Evolutionary conservation across 1,139 yeast genomes (phyloP).

Genomic region (Blastobotrys illinoisensis): DNA sequence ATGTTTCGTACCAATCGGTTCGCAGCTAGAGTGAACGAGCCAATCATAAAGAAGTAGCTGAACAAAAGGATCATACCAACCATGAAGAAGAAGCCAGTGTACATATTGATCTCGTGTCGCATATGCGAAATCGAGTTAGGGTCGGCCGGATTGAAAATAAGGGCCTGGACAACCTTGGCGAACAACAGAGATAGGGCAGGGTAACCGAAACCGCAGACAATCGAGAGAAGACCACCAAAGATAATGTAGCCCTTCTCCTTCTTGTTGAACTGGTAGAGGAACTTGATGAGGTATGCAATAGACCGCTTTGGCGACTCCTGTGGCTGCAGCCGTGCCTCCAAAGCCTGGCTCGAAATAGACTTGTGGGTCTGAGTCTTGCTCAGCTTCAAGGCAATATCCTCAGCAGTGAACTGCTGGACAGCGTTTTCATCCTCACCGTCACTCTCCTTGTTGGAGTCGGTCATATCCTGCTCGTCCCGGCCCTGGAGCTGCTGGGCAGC

Average conservation of each 20-base stretch:
- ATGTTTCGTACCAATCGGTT: constrained; percentile 32
- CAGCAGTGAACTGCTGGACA: background rate
- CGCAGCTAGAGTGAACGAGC: constrained; percentile 27
- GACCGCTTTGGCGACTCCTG: constrained; percentile 11
- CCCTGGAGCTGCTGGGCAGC: constrained; percentile 20
- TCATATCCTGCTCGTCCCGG: constrained; percentile 28
- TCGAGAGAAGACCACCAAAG: constrained; percentile 31
- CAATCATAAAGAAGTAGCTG: constrained; percentile 29
- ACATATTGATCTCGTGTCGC: constrained; percentile 34
- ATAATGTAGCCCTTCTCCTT: constrained; percentile 27
- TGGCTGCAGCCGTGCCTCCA: constrained; percentile 5
- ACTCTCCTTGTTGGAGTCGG: constrained; percentile 9
- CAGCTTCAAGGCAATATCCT: constrained; percentile 6
- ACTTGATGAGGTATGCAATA: constrained; percentile 17
- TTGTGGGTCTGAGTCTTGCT: constrained; percentile 9
- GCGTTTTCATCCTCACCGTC: constrained; percentile 6
- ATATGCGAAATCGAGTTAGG: constrained; percentile 24
- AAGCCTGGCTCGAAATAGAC: constrained; percentile 12
- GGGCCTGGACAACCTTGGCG: constrained; percentile 34
- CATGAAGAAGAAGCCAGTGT: constrained; percentile 38
- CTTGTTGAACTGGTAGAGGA: constrained; percentile 24
- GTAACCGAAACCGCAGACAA: constrained; percentile 37
- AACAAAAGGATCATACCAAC: constrained; percentile 35
- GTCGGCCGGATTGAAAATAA: constrained; percentile 32
- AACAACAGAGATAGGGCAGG: constrained; percentile 38